These are phyloP conservation scores for Lachnellula suecica DNA, from an alignment of 2,329 filamentous ascomycete species.

Conservation along the genomic window DNA sequence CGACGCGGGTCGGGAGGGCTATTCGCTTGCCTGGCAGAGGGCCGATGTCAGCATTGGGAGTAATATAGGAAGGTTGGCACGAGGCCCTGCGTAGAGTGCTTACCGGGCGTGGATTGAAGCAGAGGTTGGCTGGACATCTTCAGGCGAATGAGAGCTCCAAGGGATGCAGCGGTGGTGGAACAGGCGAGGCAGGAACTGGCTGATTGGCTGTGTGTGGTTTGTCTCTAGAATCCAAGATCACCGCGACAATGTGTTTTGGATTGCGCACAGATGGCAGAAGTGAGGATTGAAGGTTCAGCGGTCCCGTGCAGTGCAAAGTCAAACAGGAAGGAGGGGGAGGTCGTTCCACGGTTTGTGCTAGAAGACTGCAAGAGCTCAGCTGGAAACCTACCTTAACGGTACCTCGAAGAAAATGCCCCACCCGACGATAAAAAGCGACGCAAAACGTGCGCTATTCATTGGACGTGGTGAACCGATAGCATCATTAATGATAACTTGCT, in stretches of 20 bases:
- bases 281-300: neutral
- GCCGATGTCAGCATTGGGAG: slow-evolving; percentile 8
- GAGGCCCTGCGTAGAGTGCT: no score
- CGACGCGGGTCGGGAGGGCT: slow-evolving; percentile 93
- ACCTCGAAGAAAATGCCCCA: no score
- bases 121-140: slow-evolving; percentile 94
- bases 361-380: neutral
- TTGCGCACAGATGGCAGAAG: neutral
- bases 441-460: no score
- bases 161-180: neutral
- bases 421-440: neutral
- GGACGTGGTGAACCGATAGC: no score
- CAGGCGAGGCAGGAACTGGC: slow-evolving; percentile 1
- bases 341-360: neutral
- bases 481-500: no score
- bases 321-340: neutral
- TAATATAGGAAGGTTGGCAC: neutral
- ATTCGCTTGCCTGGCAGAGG: slow-evolving; percentile 82
- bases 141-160: slow-evolving; percentile 1
- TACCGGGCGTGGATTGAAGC: slow-evolving; percentile 90
- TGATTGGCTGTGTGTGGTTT: slow-evolving; percentile 8
- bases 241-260: no score
- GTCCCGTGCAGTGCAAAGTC: neutral
- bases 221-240: no score
- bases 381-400: no score